Base-by-base conservation (phyloP, 345 rosid species). In the Conringia planisiliqua region DNA sequence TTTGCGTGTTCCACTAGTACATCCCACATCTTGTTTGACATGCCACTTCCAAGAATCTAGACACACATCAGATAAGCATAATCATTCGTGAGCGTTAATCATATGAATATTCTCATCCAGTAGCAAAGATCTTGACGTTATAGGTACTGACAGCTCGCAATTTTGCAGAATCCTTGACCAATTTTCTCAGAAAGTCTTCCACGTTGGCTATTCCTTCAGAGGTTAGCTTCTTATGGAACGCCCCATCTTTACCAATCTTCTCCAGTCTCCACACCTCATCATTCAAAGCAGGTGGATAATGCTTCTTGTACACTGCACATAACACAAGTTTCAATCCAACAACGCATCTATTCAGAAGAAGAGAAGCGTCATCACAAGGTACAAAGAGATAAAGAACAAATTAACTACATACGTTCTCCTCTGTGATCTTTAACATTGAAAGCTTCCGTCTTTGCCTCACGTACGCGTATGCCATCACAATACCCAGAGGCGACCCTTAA, bases 11-110 rank as follows among this genome's bases (percentile, higher is more conserved):
- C 95, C 70, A 86, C 54, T 56, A 93, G 87, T 68, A 94, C 95
- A 0, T 93, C 98, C 98, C 98, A 93, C 97, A 93, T 93, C 82
- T 85, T 90, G 84, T 93, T 93, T 71, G 98, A 90, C 97, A 93
- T 93, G 8, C 98, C 98, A 76, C 89, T 85, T 46, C 97, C 98
- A 66, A 93, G 93, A 86, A 83, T 83, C 98, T 93, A 76, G 71
- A 80, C 46, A 58, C 39, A 70, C 51, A 62, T 43, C 48, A 67
- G 18, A 35, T 52, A 39, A 68, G 5, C 59, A 22, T 36, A 17
- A 72, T 76, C 46, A 84, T 78, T 62, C 62, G 42, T 42, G 38
- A 63, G 59, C 38, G 24, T 50, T 27, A 44, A 66, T 52, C 40
- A 55, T 51, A 66, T n/a, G 4, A 27, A 54, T 26, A 11, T 18